Evolutionary conservation across 768 basidiomycete genomes (phyloP).

Genomic region (Antrodiella citrinella): DNA sequence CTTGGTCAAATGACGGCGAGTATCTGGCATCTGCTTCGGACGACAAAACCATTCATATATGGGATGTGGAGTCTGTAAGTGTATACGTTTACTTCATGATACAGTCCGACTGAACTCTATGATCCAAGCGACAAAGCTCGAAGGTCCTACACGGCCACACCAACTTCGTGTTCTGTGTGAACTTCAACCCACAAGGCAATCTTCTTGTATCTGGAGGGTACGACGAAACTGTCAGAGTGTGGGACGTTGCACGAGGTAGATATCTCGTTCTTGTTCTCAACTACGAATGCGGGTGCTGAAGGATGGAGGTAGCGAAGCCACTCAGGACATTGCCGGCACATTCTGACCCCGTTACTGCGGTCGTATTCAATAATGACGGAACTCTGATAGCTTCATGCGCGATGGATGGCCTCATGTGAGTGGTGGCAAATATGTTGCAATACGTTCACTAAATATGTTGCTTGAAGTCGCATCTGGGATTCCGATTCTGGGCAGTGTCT

Average conservation of each 20-base stretch:
- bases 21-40: slow-evolving; percentile 90
- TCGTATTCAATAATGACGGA: slow-evolving; percentile 91
- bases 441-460: neutral
- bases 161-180: slow-evolving; percentile 89
- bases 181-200: slow-evolving; percentile 86
- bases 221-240: slow-evolving; percentile 94
- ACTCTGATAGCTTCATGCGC: slow-evolving; percentile 91
- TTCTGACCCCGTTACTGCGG: slow-evolving; percentile 93
- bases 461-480: slow-evolving; percentile 89
- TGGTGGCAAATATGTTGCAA: slow-evolving; percentile 6
- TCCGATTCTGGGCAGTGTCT: slow-evolving; percentile 95
- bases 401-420: slow-evolving; percentile 96
- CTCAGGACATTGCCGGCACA: slow-evolving; percentile 89
- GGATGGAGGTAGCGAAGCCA: slow-evolving; percentile 71
- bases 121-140: slow-evolving; percentile 45
- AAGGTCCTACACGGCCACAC: slow-evolving; percentile 80
- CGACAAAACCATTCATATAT: slow-evolving; percentile 82
- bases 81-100: neutral
- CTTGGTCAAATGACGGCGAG: slow-evolving; percentile 79
- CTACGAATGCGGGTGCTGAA: neutral
- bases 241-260: slow-evolving; percentile 88
- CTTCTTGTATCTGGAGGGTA: slow-evolving; percentile 89
- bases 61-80: slow-evolving; percentile 66
- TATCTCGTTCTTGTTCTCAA: neutral
- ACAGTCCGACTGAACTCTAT: slow-evolving; percentile 5